Evolutionary conservation across 352 stramenopile species (phyloP), one percentile per base, ranked within the genome.

Genomic region (Phytophthora constricta): DNA sequence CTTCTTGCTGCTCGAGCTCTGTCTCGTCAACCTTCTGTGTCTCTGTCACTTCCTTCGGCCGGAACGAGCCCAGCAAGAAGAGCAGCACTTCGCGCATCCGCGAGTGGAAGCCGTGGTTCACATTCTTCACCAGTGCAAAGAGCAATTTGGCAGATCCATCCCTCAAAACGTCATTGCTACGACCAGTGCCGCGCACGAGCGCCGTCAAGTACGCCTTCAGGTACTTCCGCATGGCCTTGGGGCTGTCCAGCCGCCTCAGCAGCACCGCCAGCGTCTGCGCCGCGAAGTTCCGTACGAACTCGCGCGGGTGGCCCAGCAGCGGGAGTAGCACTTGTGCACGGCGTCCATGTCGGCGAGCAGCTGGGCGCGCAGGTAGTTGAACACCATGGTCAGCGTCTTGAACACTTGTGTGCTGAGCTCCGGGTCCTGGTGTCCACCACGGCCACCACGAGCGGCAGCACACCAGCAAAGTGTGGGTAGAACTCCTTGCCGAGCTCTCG

Each of bases 401-500:
- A 97, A 97, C 58, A 96, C 90, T 51, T 95, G 84, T 5, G 89
- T 95, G 43, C 88, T 97, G 22, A 96, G 64, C 49, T 97, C 91
- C 1, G 91, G 91, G 67, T 96, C 87, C 61, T 94, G 1, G 87
- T 93, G 59, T 95, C 85, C 43, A 96, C 87, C 19, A 95, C 79
- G 2, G 80, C 82, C 65, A 96, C 72, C 45, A 95, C 76, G 10
- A 84, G 74, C 1, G 86, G 86, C 27, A 96, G 58, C 17, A 83
- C 50, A 3, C 54, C 31, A 0, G 84, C 77, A 57, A 96, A 96
- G 64, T 93, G 74, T 53, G 89, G 87, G 59, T 96, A 96, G 64
- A 95, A 96, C 71, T 95, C 89, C 45, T 91, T 92, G 47, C 86
- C 84, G 22, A 95, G 72, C 65, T 96, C 89, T 25, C 87, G 80